These are phyloP conservation scores for Yamadazyma kitorensis DNA, from an alignment of 805 yeast species.

Conservation along the genomic window DNA sequence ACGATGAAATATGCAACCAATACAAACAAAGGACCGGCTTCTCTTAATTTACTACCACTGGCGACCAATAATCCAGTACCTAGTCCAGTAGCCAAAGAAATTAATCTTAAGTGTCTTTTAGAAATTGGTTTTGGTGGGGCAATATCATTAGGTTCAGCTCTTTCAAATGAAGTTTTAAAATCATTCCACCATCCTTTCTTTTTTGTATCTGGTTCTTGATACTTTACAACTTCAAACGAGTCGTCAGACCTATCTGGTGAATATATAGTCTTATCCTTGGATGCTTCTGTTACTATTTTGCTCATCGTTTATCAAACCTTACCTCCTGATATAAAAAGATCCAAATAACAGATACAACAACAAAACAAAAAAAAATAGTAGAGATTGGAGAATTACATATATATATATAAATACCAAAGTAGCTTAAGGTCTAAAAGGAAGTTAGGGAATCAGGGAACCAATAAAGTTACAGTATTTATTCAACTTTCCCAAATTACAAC, in stretches of 20 bases:
- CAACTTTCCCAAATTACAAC: too few species aligned
- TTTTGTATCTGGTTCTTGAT: too few species aligned
- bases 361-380: too few species aligned
- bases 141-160: constrained; percentile 18
- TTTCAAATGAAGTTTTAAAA: constrained; percentile 28
- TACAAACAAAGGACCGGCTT: constrained; percentile 37
- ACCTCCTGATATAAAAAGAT: constrained; percentile 1
- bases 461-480: too few species aligned
- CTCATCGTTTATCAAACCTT: not conserved
- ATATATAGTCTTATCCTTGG: constrained; percentile 4
- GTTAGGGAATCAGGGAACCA: too few species aligned
- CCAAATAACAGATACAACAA: too few species aligned
- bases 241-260: constrained; percentile 8
- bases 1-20: constrained; percentile 32
- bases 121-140: constrained; percentile 18
- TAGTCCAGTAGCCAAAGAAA: constrained; percentile 35
- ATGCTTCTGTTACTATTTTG: constrained; percentile 3
- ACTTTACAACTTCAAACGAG: constrained; percentile 9
- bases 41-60: constrained; percentile 32
- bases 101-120: constrained; percentile 26
- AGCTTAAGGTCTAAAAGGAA: too few species aligned
- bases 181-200: constrained; percentile 19
- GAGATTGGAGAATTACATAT: too few species aligned
- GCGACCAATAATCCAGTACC: constrained; percentile 46
- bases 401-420: too few species aligned